These are phyloP conservation scores for Termitomyces bulborhizus DNA, from an alignment of 768 basidiomycete species.

Conservation along the genomic window DNA sequence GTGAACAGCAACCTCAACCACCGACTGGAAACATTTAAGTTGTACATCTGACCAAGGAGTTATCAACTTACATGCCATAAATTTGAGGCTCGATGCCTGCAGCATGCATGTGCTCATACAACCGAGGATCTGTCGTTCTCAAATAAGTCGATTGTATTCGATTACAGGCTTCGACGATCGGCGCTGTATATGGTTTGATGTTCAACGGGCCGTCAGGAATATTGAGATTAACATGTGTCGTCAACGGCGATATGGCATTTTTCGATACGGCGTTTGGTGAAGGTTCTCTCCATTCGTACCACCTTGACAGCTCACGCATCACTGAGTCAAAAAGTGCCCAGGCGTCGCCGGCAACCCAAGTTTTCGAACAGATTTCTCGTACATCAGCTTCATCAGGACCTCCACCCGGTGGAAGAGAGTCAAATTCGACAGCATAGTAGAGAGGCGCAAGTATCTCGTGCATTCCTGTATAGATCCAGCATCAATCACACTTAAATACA, in stretches of 20 bases:
- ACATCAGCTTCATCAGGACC: constrained; percentile 30
- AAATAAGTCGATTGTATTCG: constrained; percentile 71
- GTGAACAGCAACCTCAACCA: constrained; percentile 94
- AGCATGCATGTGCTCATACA: constrained; percentile 70
- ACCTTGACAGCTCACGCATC: constrained; percentile 75
- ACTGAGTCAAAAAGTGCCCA: constrained; percentile 76
- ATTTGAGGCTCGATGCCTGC: constrained; percentile 93
- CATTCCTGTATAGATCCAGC: constrained; percentile 57
- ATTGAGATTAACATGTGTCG: constrained; percentile 37
- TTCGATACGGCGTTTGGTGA: constrained; percentile 12
- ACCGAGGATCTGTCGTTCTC: constrained; percentile 69
- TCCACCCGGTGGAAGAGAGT: constrained; percentile 49
- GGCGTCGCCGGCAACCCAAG: constrained; percentile 80
- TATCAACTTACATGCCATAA: constrained; percentile 77
- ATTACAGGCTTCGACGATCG: constrained; percentile 82
- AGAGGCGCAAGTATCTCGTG: constrained; percentile 91
- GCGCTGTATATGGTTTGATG: constrained; percentile 67
- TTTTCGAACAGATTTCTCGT: constrained; percentile 55
- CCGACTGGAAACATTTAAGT: constrained; percentile 45
- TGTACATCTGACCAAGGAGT: neutral
- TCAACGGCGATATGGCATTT: constrained; percentile 25
- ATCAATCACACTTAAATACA: neutral
- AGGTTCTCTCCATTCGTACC: constrained; percentile 69
- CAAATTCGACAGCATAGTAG: constrained; percentile 77
- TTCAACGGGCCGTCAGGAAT: constrained; percentile 39